Evolutionary conservation across 352 stramenopile species (phyloP).

Genomic region (Globisporangium sylvaticum): DNA sequence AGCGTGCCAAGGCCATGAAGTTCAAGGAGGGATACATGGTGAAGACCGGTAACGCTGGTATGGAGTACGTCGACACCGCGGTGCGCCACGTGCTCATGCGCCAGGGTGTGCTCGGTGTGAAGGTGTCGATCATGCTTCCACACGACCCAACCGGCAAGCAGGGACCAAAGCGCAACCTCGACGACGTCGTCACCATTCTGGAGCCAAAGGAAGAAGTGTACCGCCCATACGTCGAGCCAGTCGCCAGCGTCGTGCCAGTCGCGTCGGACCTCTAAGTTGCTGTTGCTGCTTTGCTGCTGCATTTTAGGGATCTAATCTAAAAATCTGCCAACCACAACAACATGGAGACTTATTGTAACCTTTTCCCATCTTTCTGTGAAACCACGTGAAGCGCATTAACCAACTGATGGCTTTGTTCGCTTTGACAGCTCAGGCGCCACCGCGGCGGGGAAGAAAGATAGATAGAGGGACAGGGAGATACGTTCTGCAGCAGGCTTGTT

Average conservation of each 20-base stretch:
- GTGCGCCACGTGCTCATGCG: constrained; percentile 99
- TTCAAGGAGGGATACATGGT: constrained; percentile 99
- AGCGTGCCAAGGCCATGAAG: constrained; percentile 99
- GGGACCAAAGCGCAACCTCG: constrained; percentile 96
- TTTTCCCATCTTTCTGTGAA: constrained; percentile 1
- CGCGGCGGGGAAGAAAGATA: too few species aligned
- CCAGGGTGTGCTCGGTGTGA: constrained; percentile 99
- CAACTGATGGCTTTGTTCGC: not conserved
- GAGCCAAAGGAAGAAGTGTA: constrained; percentile 97
- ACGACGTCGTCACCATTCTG: constrained; percentile 99
- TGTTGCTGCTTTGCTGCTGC: not conserved
- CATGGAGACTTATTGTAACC: constrained; percentile 8
- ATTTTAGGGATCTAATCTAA: constrained; percentile 14
- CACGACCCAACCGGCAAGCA: constrained; percentile 97
- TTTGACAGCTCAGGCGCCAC: too few species aligned
- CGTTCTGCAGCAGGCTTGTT: not conserved
- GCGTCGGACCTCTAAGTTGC: constrained; percentile 21
- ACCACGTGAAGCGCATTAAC: not conserved
- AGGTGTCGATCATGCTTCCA: constrained; percentile 99
- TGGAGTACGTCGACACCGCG: constrained; percentile 98
- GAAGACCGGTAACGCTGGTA: constrained; percentile 98
- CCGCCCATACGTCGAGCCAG: constrained; percentile 80
- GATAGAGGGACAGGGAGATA: not conserved
- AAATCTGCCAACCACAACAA: constrained; percentile 18
- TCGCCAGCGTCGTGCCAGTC: constrained; percentile 40